Evolutionary conservation across 495 filamentous ascomycete species (phyloP).

Genomic region (Aspergillus diversus): DNA sequence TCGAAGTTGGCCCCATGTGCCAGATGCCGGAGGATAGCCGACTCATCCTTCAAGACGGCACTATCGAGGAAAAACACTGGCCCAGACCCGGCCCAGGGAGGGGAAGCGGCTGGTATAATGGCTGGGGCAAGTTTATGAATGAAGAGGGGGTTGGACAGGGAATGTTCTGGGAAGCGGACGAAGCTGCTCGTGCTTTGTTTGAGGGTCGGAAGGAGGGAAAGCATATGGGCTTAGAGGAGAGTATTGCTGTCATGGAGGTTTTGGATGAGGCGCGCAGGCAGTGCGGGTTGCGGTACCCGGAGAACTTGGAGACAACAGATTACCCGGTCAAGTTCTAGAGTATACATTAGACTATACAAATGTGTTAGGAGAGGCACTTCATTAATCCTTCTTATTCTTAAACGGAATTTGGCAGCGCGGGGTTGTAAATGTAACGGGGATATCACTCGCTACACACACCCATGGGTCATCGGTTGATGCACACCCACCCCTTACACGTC

Average conservation of each 20-base stretch:
- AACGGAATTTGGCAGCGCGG: too few species aligned
- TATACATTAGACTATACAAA: too few species aligned
- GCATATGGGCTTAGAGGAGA: slow-evolving; percentile 67
- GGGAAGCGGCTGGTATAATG: background rate
- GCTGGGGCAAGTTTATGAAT: background rate
- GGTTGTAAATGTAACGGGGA: too few species aligned
- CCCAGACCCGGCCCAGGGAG: too few species aligned
- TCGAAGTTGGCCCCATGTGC: background rate
- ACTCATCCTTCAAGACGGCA: background rate
- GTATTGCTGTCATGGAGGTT: slow-evolving; percentile 74
- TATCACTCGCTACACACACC: too few species aligned
- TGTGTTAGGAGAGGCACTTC: too few species aligned
- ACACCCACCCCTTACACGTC: too few species aligned
- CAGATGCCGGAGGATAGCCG: background rate
- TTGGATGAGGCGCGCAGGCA: slow-evolving; percentile 64
- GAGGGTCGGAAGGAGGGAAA: slow-evolving; percentile 72
- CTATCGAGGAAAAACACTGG: background rate
- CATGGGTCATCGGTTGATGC: too few species aligned
- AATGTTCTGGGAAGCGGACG: slow-evolving; percentile 86
- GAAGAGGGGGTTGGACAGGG: slow-evolving; percentile 59
- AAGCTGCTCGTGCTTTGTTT: slow-evolving; percentile 67
- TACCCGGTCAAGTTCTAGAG: background rate
- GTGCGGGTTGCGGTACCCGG: slow-evolving; percentile 9
- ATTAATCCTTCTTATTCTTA: too few species aligned
- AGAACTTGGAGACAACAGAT: slow-evolving; percentile 3